Percentiles rank a stretch among this genome's conserved stretches.
These are phyloP conservation scores for Suillus luteus DNA, from an alignment of 768 basidiomycete genomes.

Conservation along the genomic window DNA sequence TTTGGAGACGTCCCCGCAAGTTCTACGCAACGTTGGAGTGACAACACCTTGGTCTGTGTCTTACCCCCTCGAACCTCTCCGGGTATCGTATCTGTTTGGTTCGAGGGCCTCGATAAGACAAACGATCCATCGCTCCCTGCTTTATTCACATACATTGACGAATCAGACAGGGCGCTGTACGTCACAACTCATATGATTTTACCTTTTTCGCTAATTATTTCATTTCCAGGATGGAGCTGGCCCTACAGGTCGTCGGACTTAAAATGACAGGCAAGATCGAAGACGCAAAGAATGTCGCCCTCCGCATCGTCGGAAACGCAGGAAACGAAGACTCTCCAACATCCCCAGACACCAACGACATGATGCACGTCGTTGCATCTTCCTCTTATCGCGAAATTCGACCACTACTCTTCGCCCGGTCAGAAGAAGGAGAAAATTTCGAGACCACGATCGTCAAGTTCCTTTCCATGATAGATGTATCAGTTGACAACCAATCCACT, in stretches of 20 bases:
- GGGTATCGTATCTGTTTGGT: conserved; percentile 89
- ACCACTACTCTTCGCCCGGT: conserved; percentile 55
- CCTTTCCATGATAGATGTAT: conserved; percentile 73
- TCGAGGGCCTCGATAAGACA: conserved; percentile 71
- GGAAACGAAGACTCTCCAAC: conserved; percentile 51
- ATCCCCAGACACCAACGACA: conserved; percentile 37
- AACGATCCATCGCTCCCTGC: conserved; percentile 55
- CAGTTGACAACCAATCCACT: conserved; percentile 44
- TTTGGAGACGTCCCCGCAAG: conserved; percentile 85
- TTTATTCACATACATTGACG: conserved; percentile 89
- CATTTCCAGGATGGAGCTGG: conserved; percentile 82
- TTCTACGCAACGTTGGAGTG: conserved; percentile 88
- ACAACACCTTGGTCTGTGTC: conserved; percentile 89
- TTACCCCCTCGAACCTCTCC: conserved; percentile 80
- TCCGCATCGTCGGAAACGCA: conserved; percentile 86
- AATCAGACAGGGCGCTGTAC: conserved; percentile 85
- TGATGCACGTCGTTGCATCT: conserved; percentile 57
- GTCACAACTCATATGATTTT: conserved; percentile 34
- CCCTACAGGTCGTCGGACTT: conserved; percentile 90
- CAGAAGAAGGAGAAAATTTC: conserved; percentile 61
- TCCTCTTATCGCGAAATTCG: conserved; percentile 53
- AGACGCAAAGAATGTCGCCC: conserved; percentile 89
- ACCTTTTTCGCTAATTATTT: conserved; percentile 14
- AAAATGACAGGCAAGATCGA: conserved; percentile 97
- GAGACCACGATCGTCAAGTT: conserved; percentile 80